Conservation (phyloP, 306 rosid genomes). For the Cucurbita argyrosperma region DNA sequence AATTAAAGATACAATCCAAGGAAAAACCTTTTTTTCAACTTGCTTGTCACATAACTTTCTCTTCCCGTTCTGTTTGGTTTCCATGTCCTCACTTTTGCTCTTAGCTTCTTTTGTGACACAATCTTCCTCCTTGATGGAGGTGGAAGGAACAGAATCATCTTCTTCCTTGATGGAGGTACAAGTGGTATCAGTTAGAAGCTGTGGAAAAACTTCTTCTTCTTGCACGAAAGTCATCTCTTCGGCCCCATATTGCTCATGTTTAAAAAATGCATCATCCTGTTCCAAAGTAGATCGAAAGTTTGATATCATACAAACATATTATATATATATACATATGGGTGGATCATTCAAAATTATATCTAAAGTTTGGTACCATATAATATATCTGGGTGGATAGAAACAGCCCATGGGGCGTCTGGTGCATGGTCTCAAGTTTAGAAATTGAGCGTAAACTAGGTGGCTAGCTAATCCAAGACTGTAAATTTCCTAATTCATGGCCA, state of each 20-base stretch:
- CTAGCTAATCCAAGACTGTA: too few relatives aligned
- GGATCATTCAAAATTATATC: neutral
- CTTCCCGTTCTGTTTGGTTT: slow-evolving; percentile 30
- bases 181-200: slow-evolving; percentile 13
- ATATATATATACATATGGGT: neutral
- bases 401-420: too few relatives aligned
- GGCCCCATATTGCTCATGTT: slow-evolving; percentile 30
- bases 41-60: slow-evolving; percentile 54
- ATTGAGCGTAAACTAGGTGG: too few relatives aligned
- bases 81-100: slow-evolving; percentile 11
- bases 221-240: slow-evolving; percentile 76
- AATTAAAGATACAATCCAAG: neutral
- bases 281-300: neutral
- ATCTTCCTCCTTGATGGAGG: slow-evolving; percentile 22
- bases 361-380: neutral
- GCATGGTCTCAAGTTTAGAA: too few relatives aligned
- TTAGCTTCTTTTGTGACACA: slow-evolving; percentile 27
- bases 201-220: slow-evolving; percentile 74
- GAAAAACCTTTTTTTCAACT: slow-evolving; percentile 51
- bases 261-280: slow-evolving; percentile 35
- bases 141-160: slow-evolving; percentile 33
- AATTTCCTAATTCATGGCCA: neutral
- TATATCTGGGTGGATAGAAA: too few relatives aligned
- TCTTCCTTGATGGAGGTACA: slow-evolving; percentile 30
- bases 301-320: neutral